Base-by-base conservation (phyloP, 2,329 filamentous ascomycete genomes). In the Monilinia fructicola region DNA sequence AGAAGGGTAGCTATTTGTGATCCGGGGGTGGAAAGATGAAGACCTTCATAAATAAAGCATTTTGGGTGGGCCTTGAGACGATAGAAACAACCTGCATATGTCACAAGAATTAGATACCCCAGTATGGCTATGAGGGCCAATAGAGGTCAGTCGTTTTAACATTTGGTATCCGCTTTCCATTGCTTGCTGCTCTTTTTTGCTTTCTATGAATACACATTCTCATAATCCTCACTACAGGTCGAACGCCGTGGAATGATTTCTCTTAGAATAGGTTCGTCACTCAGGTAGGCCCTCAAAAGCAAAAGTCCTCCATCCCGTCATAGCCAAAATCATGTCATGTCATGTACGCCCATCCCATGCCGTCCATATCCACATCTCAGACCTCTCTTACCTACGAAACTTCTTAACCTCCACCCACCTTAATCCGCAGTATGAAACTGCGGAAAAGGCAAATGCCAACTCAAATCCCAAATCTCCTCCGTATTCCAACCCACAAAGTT, bases 401-500 rank as follows among this genome's bases (percentile, higher is more conserved):
- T 78, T 73, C 52, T 68, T 75, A 73, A 77, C 79, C 74, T 82
- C 81, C 16, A 79, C 69, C 60, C 65, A 72, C 67, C 74, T 71
- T 63, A 88, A 71, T 1, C 79, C 72, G 56, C 81, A 72, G 76
- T 89, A 90, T 1, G 78, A 78, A 1, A 82, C 71, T 9, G 82
- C 77, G 1, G 85, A 76, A 72, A 91, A 88, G 0, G 79, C 81
- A 74, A 91, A 90, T 0, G 82, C 88, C 58, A 90, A 75, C 75
- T 90, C 88, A 70, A 91, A 87, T 4, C 85, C 86, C 53, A 88
- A 77, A 77, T 88, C 86, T 35, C 85, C 86, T 54, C 80, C 80
- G 67, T 67, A 78, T 2, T 72, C 73, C 5, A 69, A 62, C 21
- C 74, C 74, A 58, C 74, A 75, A 1, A 75, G 68, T 64, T 81